A percentile compares a stretch with the other conserved stretches of the same genome.
Conservation (phyloP, 371 early-diverging fungal genomes). For the Rhizopus delemar region DNA sequence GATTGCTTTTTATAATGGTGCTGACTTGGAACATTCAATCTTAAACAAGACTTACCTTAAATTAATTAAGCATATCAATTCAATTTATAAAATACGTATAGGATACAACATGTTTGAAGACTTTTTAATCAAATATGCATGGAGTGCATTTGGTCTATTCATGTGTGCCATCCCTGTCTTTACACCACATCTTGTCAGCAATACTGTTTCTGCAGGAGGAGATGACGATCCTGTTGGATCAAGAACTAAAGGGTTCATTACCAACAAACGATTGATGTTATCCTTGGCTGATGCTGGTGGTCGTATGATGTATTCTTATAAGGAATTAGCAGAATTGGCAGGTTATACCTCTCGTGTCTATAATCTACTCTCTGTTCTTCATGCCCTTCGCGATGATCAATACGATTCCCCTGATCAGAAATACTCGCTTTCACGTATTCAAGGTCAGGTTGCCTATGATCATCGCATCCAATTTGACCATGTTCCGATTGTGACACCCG, state of each 20-base stretch:
- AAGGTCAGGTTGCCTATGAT: slow-evolving; percentile 45
- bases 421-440: slow-evolving; percentile 55
- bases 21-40: slow-evolving; percentile 72
- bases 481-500: slow-evolving; percentile 72
- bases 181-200: slow-evolving; percentile 58
- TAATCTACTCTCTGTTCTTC: slow-evolving; percentile 69
- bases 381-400: slow-evolving; percentile 55
- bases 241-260: slow-evolving; percentile 86
- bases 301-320: slow-evolving; percentile 88
- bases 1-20: slow-evolving; percentile 83
- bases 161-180: slow-evolving; percentile 85
- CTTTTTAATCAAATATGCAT: slow-evolving; percentile 82
- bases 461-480: slow-evolving; percentile 61
- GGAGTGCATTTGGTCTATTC: slow-evolving; percentile 71
- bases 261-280: slow-evolving; percentile 84
- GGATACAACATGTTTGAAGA: slow-evolving; percentile 91
- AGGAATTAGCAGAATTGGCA: slow-evolving; percentile 83
- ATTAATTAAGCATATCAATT: slow-evolving; percentile 80
- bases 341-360: slow-evolving; percentile 86
- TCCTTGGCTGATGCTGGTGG: slow-evolving; percentile 90
- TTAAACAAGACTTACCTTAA: slow-evolving; percentile 68
- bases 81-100: slow-evolving; percentile 75
- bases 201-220: slow-evolving; percentile 12
- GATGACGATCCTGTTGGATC: slow-evolving; percentile 49
- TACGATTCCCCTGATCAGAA: slow-evolving; percentile 38